phyloP scores from a whole-genome alignment of 1,284 basidiomycete genomes.

The Calocybe gambosa region DNA sequence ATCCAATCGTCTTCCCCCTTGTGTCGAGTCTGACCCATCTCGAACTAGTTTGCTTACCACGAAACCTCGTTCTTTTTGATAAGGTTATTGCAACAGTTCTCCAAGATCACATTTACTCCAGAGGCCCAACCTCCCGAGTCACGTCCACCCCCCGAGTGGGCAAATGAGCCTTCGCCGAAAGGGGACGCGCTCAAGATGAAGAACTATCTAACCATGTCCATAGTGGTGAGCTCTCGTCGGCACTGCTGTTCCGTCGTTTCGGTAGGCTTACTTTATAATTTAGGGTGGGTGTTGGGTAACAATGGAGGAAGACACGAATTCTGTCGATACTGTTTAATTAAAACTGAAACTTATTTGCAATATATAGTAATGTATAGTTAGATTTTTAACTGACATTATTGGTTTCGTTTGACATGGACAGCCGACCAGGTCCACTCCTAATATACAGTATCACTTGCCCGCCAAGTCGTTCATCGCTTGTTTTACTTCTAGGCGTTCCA shows the following conservation, averaged over 20 bases:
- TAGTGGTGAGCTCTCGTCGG: constrained; percentile 24
- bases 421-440: too few relatives aligned
- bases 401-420: too few relatives aligned
- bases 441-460: background rate
- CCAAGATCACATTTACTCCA: constrained; percentile 31
- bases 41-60: constrained; percentile 32
- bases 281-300: constrained; percentile 30
- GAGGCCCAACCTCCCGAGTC: constrained; percentile 30
- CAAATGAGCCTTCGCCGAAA: constrained; percentile 23
- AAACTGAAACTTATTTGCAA: too few relatives aligned
- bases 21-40: background rate
- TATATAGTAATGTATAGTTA: too few relatives aligned
- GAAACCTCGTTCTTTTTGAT: constrained; percentile 36
- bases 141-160: constrained; percentile 31
- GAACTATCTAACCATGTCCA: constrained; percentile 37
- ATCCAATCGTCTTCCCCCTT: background rate
- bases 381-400: too few relatives aligned
- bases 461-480: constrained; percentile 12
- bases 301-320: constrained; percentile 23
- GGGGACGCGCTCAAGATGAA: constrained; percentile 33
- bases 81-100: constrained; percentile 41
- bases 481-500: constrained; percentile 13
- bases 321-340: background rate
- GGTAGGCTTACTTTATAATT: background rate
- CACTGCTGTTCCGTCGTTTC: background rate